Percentiles rank a stretch among this genome's conserved stretches.
These are phyloP conservation scores for Capronia americana DNA, from an alignment of 2,329 filamentous ascomycete genomes.

Conservation along the genomic window DNA sequence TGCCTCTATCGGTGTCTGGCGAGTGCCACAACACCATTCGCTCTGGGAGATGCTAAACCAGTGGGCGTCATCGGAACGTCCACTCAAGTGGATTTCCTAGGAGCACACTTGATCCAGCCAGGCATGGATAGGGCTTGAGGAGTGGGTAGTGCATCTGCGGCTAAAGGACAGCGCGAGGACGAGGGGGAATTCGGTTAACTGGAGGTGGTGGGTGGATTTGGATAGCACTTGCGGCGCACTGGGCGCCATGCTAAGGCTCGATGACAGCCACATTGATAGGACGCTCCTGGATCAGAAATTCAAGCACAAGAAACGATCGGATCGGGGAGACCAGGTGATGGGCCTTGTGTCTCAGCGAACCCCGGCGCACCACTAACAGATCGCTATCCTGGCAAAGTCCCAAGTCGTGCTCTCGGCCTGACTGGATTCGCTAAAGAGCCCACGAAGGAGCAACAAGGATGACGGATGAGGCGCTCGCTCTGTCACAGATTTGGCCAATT, in stretches of 20 bases:
- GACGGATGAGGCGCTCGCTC: conserved; percentile 26
- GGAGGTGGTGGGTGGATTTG: not conserved
- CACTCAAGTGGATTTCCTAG: conserved; percentile 3
- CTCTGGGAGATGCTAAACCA: not conserved
- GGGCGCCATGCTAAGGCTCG: conserved; percentile 1
- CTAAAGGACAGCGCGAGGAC: conserved; percentile 14
- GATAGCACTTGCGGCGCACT: conserved; percentile 1
- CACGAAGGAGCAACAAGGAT: conserved; percentile 12
- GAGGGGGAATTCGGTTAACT: conserved; percentile 23
- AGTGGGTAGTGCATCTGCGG: conserved; percentile 12
- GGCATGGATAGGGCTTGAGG: conserved; percentile 3
- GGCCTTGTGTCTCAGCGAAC: conserved; percentile 6
- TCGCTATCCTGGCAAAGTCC: not conserved
- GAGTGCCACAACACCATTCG: conserved; percentile 4
- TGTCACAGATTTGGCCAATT: conserved; percentile 23
- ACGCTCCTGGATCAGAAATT: conserved; percentile 11
- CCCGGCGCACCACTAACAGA: conserved; percentile 1
- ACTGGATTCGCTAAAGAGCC: conserved; percentile 23
- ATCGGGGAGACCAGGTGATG: conserved; percentile 21
- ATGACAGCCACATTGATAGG: conserved; percentile 10
- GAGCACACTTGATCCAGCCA: conserved; percentile 3
- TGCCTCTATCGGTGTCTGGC: conserved; percentile 17
- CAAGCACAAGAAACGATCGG: conserved; percentile 18
- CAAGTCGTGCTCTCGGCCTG: conserved; percentile 12
- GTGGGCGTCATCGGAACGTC: conserved; percentile 16